Evolutionary conservation across 2,329 filamentous ascomycete species (phyloP).

Genomic region (Pyricularia grisea): DNA sequence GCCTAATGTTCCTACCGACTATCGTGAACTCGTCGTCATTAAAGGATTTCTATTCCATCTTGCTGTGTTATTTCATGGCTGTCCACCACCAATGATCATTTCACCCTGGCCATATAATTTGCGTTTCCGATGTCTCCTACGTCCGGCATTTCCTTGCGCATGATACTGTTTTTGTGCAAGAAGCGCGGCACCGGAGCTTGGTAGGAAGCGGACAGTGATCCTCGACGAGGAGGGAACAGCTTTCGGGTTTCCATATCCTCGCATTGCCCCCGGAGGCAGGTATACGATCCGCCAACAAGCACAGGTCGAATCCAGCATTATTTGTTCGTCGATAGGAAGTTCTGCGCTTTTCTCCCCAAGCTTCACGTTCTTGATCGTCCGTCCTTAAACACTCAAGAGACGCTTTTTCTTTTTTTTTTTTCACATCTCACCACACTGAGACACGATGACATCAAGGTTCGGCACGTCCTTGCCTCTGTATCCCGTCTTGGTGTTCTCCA

Average conservation of each 20-base stretch:
- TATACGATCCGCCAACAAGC: background rate
- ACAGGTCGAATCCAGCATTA: background rate
- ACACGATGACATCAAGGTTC: slow-evolving; percentile 72
- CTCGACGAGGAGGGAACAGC: background rate
- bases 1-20: background rate
- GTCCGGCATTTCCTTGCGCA: background rate
- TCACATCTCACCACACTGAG: slow-evolving; percentile 90
- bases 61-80: background rate
- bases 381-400: background rate
- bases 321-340: background rate
- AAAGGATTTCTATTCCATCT: background rate
- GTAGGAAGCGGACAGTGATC: background rate
- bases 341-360: background rate
- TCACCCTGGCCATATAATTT: background rate
- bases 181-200: background rate
- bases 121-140: background rate
- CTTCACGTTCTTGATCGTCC: background rate
- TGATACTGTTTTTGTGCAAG: background rate
- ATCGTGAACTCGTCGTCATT: background rate
- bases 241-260: background rate
- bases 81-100: background rate
- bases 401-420: too few species aligned
- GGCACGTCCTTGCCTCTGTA: slow-evolving; percentile 68
- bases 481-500: slow-evolving; percentile 82
- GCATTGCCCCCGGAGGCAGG: background rate